These are phyloP conservation scores for Kalmusia sp. DNA, from an alignment of 2,329 filamentous ascomycete species.

Conservation along the genomic window DNA sequence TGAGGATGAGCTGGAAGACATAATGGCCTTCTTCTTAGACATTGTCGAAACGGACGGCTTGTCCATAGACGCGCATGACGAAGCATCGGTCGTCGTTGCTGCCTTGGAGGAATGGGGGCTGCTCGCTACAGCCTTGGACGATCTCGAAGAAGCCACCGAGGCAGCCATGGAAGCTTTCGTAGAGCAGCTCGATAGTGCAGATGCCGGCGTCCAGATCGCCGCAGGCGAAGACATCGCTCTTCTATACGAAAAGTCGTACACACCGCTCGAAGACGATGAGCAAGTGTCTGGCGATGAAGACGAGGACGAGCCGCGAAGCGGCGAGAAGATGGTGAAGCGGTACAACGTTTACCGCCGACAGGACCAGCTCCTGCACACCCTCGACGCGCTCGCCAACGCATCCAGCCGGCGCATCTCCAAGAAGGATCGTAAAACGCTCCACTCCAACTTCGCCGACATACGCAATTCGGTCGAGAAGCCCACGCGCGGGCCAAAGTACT, in stretches of 20 bases:
- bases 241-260: constrained; percentile 77
- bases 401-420: constrained; percentile 70
- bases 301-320: constrained; percentile 38
- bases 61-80: constrained; percentile 73
- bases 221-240: constrained; percentile 83
- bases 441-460: constrained; percentile 71
- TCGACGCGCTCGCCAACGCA: constrained; percentile 66
- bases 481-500: constrained; percentile 70
- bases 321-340: constrained; percentile 61
- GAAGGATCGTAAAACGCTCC: constrained; percentile 70
- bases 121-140: constrained; percentile 77
- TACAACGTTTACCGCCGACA: constrained; percentile 73
- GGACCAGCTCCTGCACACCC: constrained; percentile 64
- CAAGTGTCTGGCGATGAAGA: constrained; percentile 56
- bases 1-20: constrained; percentile 70
- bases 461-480: constrained; percentile 71
- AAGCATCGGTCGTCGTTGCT: constrained; percentile 72
- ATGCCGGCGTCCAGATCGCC: constrained; percentile 75
- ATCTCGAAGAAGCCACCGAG: constrained; percentile 74
- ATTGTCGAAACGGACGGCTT: constrained; percentile 82
- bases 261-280: constrained; percentile 64
- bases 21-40: constrained; percentile 78
- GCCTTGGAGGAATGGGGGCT: constrained; percentile 82
- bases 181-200: constrained; percentile 81
- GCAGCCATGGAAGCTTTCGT: constrained; percentile 80